Evolutionary conservation across 257 asterid genomes (phyloP).

Genomic region (Sherardia arvensis): DNA sequence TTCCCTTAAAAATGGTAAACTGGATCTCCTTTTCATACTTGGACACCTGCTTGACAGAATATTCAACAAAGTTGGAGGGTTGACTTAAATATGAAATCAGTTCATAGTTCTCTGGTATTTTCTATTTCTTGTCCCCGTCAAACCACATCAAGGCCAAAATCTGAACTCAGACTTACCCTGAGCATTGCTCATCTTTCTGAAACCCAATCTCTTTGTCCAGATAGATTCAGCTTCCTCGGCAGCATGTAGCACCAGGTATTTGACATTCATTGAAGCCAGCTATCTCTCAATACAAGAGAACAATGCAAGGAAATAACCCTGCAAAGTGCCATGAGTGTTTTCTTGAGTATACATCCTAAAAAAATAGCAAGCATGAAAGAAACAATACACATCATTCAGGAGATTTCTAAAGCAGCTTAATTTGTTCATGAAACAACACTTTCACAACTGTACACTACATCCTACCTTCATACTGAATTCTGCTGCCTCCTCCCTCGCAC

Average conservation of each 20-base stretch:
- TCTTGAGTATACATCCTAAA: background rate
- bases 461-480: constrained; percentile 82
- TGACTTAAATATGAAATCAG: background rate
- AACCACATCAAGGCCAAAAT: background rate
- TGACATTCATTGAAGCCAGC: constrained; percentile 67
- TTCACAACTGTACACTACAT: constrained; percentile 57
- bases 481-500: too few species aligned
- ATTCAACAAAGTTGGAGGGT: constrained; percentile 3
- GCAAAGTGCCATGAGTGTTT: constrained; percentile 9
- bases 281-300: constrained; percentile 77
- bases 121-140: background rate
- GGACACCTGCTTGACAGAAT: constrained; percentile 38
- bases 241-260: constrained; percentile 83
- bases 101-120: background rate
- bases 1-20: constrained; percentile 77
- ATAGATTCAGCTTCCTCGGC: constrained; percentile 97
- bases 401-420: constrained; percentile 60
- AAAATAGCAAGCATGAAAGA: background rate
- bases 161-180: constrained; percentile 42
- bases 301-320: constrained; percentile 92
- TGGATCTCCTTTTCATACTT: constrained; percentile 67
- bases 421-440: constrained; percentile 65
- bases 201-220: constrained; percentile 92
- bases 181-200: constrained; percentile 65
- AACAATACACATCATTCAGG: constrained; percentile 44